Evolutionary conservation across 352 stramenopile species (phyloP).

Genomic region (Aphanomyces astaci): DNA sequence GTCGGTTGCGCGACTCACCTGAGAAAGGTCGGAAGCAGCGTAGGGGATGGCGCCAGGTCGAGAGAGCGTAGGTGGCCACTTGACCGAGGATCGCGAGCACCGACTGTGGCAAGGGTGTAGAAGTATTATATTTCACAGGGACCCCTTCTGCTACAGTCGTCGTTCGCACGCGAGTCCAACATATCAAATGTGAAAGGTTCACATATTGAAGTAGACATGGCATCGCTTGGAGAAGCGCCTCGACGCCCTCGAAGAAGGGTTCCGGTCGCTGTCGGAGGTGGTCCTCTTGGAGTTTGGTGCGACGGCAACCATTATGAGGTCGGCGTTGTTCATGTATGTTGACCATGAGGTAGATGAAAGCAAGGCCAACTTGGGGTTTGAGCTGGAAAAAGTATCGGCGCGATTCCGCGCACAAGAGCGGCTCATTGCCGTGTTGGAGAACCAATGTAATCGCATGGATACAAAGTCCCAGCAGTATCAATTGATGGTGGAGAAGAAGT

Average conservation of each 20-base stretch:
- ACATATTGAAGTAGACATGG: neutral
- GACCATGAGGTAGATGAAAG: neutral
- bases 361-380: neutral
- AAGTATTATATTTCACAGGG: conserved; percentile 8
- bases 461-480: neutral
- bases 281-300: conserved; percentile 9
- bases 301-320: neutral
- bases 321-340: neutral
- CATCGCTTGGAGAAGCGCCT: conserved; percentile 7
- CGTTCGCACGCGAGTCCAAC: neutral
- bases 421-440: conserved; percentile 5
- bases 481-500: conserved; percentile 2
- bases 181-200: conserved; percentile 3
- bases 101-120: neutral
- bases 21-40: no score
- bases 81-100: neutral
- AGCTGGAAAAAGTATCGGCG: neutral
- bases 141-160: neutral
- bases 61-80: neutral
- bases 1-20: no score
- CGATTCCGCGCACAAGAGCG: conserved; percentile 1
- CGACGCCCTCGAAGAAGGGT: neutral
- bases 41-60: neutral
- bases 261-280: conserved; percentile 5
- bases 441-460: conserved; percentile 3